Base-by-base conservation (phyloP, 1,284 basidiomycete species). In the Sporisorium iseilematis-ciliati region DNA sequence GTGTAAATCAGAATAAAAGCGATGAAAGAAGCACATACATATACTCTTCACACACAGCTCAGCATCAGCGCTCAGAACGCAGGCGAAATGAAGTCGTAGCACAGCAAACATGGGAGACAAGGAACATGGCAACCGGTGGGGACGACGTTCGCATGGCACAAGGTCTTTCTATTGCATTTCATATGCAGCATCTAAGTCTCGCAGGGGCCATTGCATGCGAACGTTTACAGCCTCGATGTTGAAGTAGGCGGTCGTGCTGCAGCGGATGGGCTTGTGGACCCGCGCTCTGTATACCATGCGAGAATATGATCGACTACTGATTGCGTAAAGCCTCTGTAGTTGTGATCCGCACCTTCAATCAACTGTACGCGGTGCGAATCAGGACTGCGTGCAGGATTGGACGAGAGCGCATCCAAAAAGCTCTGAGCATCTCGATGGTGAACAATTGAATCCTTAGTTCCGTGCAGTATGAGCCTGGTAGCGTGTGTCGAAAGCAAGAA, bases 331-430 rank as follows among this genome's bases (percentile, higher is more conserved):
- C 67, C 61, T 40, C 67, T 49, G 18, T 57, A 77, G 57, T 71
- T 81, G 55, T 81, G 79, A 60, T 78, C 70, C 7, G 78, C 75
- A 12, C 62, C 72, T 23, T 74, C 51, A n/a, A 81, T 45, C 1
- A 81, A 45, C 12, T 74, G 65, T 42, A 80, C 21, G 16, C 56
- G 50, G 23, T 68, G 62, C 50, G 71, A 73, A 4, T 57, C 66
- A 10, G 62, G 52, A 8, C 55, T 42, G 4, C 69, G 50, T 23
- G 14, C 14, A 16, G 33, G 35, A 18, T 61, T 49, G 21, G 58
- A 48, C 10, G 59, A 29, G 23, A 81, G 55, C 0, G 57, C 65
- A 8, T 65, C 64, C 10, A 74, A 21, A 48, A 69, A 78, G 50
- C 35, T 53, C 12, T 59, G 65, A 4, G 65, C 71, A 45, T 81